Base-by-base conservation (phyloP, 257 asterid species). In the Lycium barbarum region DNA sequence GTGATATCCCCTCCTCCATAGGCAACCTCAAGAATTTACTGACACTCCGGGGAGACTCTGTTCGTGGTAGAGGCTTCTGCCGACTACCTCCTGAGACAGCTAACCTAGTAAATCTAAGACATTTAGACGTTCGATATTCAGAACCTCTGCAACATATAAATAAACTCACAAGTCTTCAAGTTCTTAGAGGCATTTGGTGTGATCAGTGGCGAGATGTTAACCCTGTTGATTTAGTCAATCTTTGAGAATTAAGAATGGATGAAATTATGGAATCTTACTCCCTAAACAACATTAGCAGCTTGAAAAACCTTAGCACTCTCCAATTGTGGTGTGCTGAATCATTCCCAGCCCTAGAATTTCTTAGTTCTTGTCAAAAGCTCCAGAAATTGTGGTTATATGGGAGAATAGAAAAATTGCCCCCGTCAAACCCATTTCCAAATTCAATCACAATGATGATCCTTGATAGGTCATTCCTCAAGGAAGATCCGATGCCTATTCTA, bases 151-250 rank as follows among this genome's bases (percentile, higher is more conserved):
- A 47, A 47, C 18, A 3, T 47, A 73, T 68, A 68, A 38, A 5
- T 12, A 47, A 73, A 73, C 81, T 73, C 61, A 73, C 43, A 3
- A 73, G 7, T 73, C 81, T 73, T 73, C 81, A 73, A 73, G 81
- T 20, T 47, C 59, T 73, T 22, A 3, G 11, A 47, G 36, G 17
- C 43, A 11, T 20, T 6, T 7, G 2, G 20, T 73, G 81, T 73
- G 61, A 73, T 49, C 81, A 73, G 20, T 73, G 81, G 81, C 47
- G 22, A 47, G 12, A 20, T 45, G 18, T 73, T 45, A 61, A 47
- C 40, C 61, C 81, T 10, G 20, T 47, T 73, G 20, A 22, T 73
- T 73, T 73, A 43, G 40, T 73, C 12, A 73, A 73, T 47, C 81
- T 73, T 73, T 40, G n/a, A 47, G 81, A 26, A 26, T 26, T 26